Base-by-base conservation (phyloP, 495 filamentous ascomycete genomes). In the Amorphotheca resinae region DNA sequence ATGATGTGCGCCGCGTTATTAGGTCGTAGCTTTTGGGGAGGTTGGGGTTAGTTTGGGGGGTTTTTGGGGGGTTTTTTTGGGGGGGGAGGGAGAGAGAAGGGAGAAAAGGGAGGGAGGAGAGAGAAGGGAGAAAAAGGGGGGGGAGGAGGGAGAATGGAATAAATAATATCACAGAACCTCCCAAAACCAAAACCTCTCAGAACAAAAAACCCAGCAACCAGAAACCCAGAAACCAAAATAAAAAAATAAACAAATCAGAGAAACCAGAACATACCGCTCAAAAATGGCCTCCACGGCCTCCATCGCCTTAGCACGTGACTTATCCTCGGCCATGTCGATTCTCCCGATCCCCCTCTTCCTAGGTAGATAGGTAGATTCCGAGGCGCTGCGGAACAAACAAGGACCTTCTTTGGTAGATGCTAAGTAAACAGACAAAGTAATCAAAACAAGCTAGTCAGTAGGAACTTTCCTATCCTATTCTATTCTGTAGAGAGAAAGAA, bases 281-380 rank as follows among this genome's bases (percentile, higher is more conserved):
- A 63, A 66, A 33, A 64, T 59, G 16, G 61, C 59, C 33, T 61
- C 28, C 30, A 64, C 61, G 20, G 54, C 58, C 11, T 46, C 46
- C 41, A 66, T 53, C 14, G 61, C 63, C 22, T 43, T 42, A 18
- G 35, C 50, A 45, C 42, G 42, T 43, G 49, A 45, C 20, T 18
- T 4, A 15, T 41, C 22, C 33, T 15, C 46, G 46, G 46, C 45
- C 11, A 41, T 40, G 28, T 7, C 3, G 12, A 15, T 33, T 14
- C 31, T 15, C 31, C 12, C 31, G 12, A 4, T n/a, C 3, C 11
- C 31, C 4, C 12, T 11, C 31, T 33, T 14, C 31, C 5, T 15
- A 12, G 31, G 11, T 33, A 11, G 31, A 33, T n/a, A n/a, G n/a
- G n/a, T n/a, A n/a, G n/a, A n/a, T n/a, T n/a, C n/a, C n/a, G n/a